A percentile compares a stretch with the other conserved stretches of the same genome.
Conservation (phyloP, 495 filamentous ascomycete species). For the Paragyromitra xinjiangensis region DNA sequence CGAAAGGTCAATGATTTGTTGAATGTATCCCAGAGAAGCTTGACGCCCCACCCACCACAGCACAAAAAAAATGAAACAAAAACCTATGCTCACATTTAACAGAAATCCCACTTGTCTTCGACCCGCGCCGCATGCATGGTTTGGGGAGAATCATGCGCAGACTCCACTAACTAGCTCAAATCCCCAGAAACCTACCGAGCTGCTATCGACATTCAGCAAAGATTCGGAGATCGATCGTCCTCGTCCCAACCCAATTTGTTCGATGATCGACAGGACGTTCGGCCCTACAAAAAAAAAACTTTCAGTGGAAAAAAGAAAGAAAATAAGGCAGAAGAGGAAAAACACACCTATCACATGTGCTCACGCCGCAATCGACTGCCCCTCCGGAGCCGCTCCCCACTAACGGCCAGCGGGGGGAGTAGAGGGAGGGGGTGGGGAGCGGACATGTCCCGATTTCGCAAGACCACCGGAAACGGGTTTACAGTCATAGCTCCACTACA, state of each 20-base stretch:
- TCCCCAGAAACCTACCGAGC: constrained; percentile 4
- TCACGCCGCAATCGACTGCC: constrained; percentile 43
- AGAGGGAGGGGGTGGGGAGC: constrained; percentile 19
- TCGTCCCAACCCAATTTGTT: constrained; percentile 45
- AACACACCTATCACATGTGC: constrained; percentile 37
- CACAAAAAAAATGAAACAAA: neutral
- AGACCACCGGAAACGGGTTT: constrained; percentile 47
- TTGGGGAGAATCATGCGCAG: constrained; percentile 42
- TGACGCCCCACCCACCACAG: constrained; percentile 21
- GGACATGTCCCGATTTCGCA: constrained; percentile 50
- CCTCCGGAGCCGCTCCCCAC: constrained; percentile 50
- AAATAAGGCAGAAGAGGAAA: constrained; percentile 11
- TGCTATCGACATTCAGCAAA: constrained; percentile 37
- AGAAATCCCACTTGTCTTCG: constrained; percentile 10
- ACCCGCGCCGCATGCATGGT: constrained; percentile 35
- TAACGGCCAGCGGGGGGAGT: constrained; percentile 44
- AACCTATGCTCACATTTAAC: constrained; percentile 18
- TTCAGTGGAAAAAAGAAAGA: constrained; percentile 4
- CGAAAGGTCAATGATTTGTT: constrained; percentile 38
- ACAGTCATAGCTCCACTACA: constrained; percentile 28
- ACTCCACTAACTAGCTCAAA: constrained; percentile 17
- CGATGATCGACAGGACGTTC: constrained; percentile 50
- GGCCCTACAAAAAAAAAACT: constrained; percentile 33
- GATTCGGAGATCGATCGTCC: constrained; percentile 43
- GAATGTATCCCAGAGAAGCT: neutral